Percentiles rank a stretch among this genome's conserved stretches.
Conservation (phyloP, 148 eudicot genomes). For the Talinum fruticosum region DNA sequence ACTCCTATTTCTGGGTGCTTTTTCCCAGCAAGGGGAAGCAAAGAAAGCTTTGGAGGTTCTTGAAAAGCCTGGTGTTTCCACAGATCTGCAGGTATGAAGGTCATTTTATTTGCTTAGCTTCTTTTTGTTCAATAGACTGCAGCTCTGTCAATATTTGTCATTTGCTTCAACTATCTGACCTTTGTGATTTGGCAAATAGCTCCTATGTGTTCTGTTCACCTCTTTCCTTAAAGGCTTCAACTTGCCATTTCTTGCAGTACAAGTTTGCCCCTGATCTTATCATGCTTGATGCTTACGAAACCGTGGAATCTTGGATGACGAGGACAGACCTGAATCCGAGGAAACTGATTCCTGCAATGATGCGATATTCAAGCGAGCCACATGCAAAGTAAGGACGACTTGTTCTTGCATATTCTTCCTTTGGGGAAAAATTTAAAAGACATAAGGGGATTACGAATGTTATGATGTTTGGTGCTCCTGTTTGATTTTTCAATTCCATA, state of each 20-base stretch:
- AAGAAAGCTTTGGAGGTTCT: slow-evolving; percentile 92
- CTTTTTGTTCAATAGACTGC: background rate
- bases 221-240: slow-evolving; percentile 11
- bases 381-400: slow-evolving; percentile 73
- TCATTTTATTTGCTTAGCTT: slow-evolving; percentile 6
- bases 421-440: background rate
- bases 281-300: slow-evolving; percentile 99
- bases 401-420: background rate
- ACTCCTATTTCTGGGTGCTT: slow-evolving; percentile 7
- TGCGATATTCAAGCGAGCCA: slow-evolving; percentile 97
- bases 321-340: slow-evolving; percentile 80
- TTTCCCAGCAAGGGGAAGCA: slow-evolving; percentile 90
- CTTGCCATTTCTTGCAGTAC: slow-evolving; percentile 53
- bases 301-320: slow-evolving; percentile 98
- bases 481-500: background rate
- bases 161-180: background rate
- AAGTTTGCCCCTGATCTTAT: slow-evolving; percentile 98
- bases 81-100: slow-evolving; percentile 70
- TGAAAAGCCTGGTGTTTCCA: slow-evolving; percentile 74
- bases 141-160: background rate
- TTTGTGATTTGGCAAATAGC: slow-evolving; percentile 4
- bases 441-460: background rate
- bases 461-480: background rate
- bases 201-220: background rate
- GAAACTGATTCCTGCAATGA: slow-evolving; percentile 96